These are phyloP conservation scores for Aspergillus avenaceus DNA, from an alignment of 495 filamentous ascomycete species.

Conservation along the genomic window DNA sequence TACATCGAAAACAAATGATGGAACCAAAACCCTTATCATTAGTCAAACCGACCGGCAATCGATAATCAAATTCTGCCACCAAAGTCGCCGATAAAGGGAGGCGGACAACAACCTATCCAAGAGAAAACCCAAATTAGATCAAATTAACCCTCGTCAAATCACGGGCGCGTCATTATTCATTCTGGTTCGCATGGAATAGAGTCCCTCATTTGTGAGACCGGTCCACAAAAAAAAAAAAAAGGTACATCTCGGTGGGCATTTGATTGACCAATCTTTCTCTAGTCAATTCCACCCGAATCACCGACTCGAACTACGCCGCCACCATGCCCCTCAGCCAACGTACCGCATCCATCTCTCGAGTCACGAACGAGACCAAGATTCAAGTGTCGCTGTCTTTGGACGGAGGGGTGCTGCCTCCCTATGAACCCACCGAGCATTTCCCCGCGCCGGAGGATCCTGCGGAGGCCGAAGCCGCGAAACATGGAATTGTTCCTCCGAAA, in stretches of 20 bases:
- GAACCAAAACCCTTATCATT: too few species aligned
- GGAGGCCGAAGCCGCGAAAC: constrained; percentile 48
- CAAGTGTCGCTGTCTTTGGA: constrained; percentile 87
- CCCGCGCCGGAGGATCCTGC: constrained; percentile 33
- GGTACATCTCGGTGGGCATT: too few species aligned
- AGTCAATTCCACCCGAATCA: too few species aligned
- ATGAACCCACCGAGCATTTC: constrained; percentile 50
- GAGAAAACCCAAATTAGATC: too few species aligned
- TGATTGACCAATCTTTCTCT: too few species aligned
- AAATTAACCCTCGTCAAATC: too few species aligned
- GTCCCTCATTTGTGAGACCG: neutral
- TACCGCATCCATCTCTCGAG: constrained; percentile 70
- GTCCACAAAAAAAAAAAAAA: constrained; percentile 2
- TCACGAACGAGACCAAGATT: constrained; percentile 97
- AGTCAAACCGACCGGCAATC: too few species aligned
- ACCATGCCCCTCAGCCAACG: constrained; percentile 47
- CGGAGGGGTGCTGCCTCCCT: constrained; percentile 67
- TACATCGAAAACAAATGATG: too few species aligned
- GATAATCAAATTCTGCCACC: too few species aligned
- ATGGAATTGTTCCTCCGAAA: constrained; percentile 83
- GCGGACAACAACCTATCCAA: too few species aligned
- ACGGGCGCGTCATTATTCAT: constrained; percentile 6
- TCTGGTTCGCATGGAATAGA: neutral
- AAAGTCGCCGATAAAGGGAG: too few species aligned
- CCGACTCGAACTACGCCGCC: too few species aligned